Base-by-base conservation (phyloP, 1,139 yeast genomes). In the Schwanniomyces etchellsii region DNA sequence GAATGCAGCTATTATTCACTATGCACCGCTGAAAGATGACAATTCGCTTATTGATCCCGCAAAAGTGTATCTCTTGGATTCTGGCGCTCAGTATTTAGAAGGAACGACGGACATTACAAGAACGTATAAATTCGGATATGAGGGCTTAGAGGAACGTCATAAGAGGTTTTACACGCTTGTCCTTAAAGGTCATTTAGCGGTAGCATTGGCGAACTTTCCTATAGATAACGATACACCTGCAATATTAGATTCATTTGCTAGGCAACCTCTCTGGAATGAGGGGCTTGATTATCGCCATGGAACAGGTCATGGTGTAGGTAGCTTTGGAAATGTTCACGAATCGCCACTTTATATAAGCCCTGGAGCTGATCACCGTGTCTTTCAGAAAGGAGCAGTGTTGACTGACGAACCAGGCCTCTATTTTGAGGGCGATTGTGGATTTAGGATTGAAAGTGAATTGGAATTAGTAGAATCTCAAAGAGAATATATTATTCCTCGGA, bases 351-450 rank as follows among this genome's bases (percentile, higher is more conserved):
- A 64, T 25, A 60, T 74, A 31, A 35, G 48, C 11, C 58, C 58
- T 1, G 72, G 72, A 0, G 61, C 69, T 3, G 47, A 48, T n/a
- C 31, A 34, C 2, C 45, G 44, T 13, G 47, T 56, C 20, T 67
- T 61, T 38, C 60, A 63, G 32, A 58, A 60, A 5, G 78, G 79
- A 1, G 74, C 66, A 12, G 64, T 74, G 25, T 45, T 73, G 12
- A 64, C 75, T 14, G 75, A 71, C 43, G 81, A 74, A 37, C 81
- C 81, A 0, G 81, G 81, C 0, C 74, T 55, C 40, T 74, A 74
- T 45, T 51, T 62, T 17, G 76, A 70, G 35, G 73, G 73, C 3
- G 60, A 62, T 26, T 70, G 57, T 40, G 81, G 81, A 0, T 59
- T 74, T 35, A 53, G 81, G 36, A 56, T 74, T 22, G 81, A 74